phyloP scores from a whole-genome alignment of 495 filamentous ascomycete genomes.

The Podospora bellae-mahoneyi region DNA sequence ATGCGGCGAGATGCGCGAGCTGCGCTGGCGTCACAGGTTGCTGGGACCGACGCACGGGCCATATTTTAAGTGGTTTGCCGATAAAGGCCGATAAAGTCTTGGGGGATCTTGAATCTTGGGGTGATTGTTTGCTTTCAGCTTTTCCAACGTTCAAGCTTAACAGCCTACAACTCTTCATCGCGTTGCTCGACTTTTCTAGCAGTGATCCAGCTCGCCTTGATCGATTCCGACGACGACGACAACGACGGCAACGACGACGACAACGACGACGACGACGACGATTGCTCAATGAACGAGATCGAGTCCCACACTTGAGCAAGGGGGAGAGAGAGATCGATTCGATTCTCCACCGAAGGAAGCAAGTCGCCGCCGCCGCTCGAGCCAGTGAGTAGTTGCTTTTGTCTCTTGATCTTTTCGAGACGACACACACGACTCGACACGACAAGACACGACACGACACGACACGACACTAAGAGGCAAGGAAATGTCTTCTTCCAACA shows the following conservation, averaged over 20 bases:
- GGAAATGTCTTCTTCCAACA: slow-evolving; percentile 34
- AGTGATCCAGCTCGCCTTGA: neutral
- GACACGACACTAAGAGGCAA: no score
- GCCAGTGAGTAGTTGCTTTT: neutral
- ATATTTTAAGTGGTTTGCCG: slow-evolving; percentile 7
- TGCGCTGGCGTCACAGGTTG: neutral
- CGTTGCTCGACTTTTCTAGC: neutral
- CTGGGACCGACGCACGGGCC: slow-evolving; percentile 14
- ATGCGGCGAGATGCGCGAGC: neutral
- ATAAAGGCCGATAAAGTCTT: slow-evolving; percentile 20
- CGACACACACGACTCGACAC: no score
- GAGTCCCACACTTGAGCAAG: slow-evolving; percentile 12
- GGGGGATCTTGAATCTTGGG: slow-evolving; percentile 2
- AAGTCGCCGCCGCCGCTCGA: no score
- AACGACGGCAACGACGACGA: no score
- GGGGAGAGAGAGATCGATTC: slow-evolving; percentile 24
- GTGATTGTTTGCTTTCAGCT: neutral
- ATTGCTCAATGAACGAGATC: slow-evolving; percentile 3
- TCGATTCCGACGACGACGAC: neutral
- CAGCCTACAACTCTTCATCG: slow-evolving; percentile 3
- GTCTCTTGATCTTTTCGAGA: neutral
- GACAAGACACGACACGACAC: no score
- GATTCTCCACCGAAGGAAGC: neutral
- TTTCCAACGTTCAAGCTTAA: neutral
- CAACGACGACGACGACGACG: neutral